Conservation (phyloP, 805 yeast species). For the Scheffersomyces amazonensis region DNA sequence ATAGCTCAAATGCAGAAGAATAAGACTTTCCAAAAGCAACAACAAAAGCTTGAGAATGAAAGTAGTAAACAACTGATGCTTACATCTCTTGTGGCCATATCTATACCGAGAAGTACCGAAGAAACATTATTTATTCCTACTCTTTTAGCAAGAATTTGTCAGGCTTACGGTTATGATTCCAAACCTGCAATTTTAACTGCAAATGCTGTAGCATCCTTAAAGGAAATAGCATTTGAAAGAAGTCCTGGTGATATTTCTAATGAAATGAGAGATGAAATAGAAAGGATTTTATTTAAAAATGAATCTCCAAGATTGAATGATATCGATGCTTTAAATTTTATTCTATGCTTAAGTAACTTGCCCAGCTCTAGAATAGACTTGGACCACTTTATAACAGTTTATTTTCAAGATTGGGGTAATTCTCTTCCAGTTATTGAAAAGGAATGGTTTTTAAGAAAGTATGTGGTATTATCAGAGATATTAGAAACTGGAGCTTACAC, state of each 20-base stretch:
- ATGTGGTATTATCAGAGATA: conserved; percentile 44
- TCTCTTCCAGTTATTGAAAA: conserved; percentile 68
- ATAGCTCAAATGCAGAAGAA: conserved; percentile 51
- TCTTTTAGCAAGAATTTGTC: conserved; percentile 64
- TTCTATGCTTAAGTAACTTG: conserved; percentile 25
- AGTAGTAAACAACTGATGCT: conserved; percentile 36
- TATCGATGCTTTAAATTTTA: conserved; percentile 45
- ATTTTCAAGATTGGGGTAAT: conserved; percentile 76
- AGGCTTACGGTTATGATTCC: conserved; percentile 68
- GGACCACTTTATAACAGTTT: conserved; percentile 66
- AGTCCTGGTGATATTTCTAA: conserved; percentile 1
- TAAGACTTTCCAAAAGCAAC: conserved; percentile 14
- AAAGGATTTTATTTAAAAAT: conserved; percentile 22
- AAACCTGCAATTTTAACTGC: conserved; percentile 71
- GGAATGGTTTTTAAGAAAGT: conserved; percentile 62
- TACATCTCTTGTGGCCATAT: conserved; percentile 56
- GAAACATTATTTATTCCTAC: conserved; percentile 76
- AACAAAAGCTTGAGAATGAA: conserved; percentile 19
- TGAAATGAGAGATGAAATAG: conserved; percentile 10
- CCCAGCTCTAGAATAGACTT: conserved; percentile 56
- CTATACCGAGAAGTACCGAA: conserved; percentile 75
- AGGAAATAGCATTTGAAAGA: conserved; percentile 33
- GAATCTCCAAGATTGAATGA: conserved; percentile 21
- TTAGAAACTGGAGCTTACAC: conserved; percentile 30
- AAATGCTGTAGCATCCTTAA: conserved; percentile 65